phyloP scores from a whole-genome alignment of 2,329 filamentous ascomycete species.

The Colletotrichum shisoi region DNA sequence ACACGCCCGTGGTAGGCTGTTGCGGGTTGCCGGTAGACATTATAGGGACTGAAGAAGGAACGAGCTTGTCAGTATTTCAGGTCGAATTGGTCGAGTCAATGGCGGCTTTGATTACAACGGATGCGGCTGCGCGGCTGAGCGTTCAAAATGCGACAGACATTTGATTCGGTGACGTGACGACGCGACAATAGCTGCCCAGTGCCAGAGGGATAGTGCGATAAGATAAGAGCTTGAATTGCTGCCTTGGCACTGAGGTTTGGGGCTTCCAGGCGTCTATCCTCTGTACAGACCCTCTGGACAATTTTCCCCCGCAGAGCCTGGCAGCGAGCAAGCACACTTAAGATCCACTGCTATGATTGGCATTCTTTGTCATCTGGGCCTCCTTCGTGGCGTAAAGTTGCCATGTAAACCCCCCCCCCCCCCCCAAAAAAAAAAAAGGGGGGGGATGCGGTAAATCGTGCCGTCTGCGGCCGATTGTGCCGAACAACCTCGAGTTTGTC shows the following conservation, averaged over 20 bases:
- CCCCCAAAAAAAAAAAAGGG: too few species aligned
- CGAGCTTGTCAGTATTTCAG: background rate
- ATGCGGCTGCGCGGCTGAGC: background rate
- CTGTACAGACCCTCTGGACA: too few species aligned
- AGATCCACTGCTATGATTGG: constrained; percentile 34
- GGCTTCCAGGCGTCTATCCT: background rate
- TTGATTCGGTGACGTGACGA: constrained; percentile 21
- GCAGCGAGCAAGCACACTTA: too few species aligned
- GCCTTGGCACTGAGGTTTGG: background rate
- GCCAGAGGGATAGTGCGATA: constrained; percentile 10
- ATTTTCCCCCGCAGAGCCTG: too few species aligned
- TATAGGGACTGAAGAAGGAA: background rate
- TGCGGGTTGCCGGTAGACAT: constrained; percentile 2
- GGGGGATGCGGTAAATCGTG: constrained; percentile 12
- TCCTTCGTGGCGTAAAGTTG: background rate
- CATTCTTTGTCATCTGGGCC: background rate
- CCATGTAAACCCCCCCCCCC: background rate
- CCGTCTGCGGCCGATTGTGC: constrained; percentile 23
- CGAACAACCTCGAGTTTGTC: constrained; percentile 11
- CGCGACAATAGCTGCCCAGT: background rate
- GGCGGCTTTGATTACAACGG: background rate
- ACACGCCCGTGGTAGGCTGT: constrained; percentile 7
- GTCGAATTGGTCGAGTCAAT: background rate
- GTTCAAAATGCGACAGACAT: constrained; percentile 7
- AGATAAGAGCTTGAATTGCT: constrained; percentile 25